These are phyloP conservation scores for Parietaria judaica DNA, from an alignment of 306 rosid species.

Conservation along the genomic window DNA sequence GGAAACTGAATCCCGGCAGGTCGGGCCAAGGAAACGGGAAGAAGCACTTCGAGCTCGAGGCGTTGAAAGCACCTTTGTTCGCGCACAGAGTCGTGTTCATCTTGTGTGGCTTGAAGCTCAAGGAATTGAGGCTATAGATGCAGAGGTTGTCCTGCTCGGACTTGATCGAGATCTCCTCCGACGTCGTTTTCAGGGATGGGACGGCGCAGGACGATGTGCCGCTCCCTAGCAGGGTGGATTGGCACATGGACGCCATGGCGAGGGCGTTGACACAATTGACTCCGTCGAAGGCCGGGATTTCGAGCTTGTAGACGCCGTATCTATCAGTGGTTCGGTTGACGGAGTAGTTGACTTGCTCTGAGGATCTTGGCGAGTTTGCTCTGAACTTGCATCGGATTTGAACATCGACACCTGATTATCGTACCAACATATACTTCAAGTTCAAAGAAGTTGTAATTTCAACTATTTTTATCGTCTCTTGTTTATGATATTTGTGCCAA, in stretches of 20 bases:
- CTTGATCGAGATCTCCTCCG: constrained; percentile 42
- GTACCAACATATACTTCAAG: not conserved
- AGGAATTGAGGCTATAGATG: constrained; percentile 47
- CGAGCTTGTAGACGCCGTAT: constrained; percentile 48
- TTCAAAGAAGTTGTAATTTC: no score
- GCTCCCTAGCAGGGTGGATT: constrained; percentile 39
- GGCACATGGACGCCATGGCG: constrained; percentile 45
- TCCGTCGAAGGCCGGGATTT: constrained; percentile 56
- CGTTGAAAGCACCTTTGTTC: constrained; percentile 17
- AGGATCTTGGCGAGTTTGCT: constrained; percentile 36
- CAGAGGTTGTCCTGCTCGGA: constrained; percentile 55
- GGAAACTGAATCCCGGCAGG: constrained; percentile 23
- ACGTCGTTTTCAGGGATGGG: constrained; percentile 33
- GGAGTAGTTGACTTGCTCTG: constrained; percentile 38
- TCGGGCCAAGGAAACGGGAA: constrained; percentile 33
- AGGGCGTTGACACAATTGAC: constrained; percentile 40
- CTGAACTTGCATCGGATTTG: constrained; percentile 59
- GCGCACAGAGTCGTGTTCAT: constrained; percentile 43
- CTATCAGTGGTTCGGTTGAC: constrained; percentile 53
- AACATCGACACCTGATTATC: constrained; percentile 52
- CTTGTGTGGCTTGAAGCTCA: constrained; percentile 47
- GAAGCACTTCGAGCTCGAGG: constrained; percentile 46
- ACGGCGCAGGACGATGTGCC: constrained; percentile 40
- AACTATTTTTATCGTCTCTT: no score
- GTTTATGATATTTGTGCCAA: no score